phyloP scores from a whole-genome alignment of 2,329 filamentous ascomycete genomes.

The Aspergillus jensenii region DNA sequence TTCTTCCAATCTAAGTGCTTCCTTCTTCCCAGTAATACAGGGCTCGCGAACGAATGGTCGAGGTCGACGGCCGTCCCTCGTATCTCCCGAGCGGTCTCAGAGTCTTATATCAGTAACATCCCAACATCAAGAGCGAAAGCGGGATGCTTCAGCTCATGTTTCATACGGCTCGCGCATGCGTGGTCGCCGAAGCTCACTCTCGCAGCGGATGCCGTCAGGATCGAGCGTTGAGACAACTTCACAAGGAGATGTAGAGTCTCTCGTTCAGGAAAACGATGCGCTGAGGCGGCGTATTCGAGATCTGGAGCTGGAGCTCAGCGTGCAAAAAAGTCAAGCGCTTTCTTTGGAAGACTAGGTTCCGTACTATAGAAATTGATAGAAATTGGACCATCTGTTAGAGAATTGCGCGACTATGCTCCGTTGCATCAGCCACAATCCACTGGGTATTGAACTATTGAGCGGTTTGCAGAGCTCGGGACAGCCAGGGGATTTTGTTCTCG shows the following conservation, averaged over 20 bases:
- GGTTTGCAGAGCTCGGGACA: too few species aligned
- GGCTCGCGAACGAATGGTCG: constrained; percentile 33
- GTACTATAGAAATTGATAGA: not conserved
- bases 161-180: constrained; percentile 27
- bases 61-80: constrained; percentile 45
- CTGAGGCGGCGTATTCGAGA: constrained; percentile 46
- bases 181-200: constrained; percentile 31
- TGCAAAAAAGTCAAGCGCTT: constrained; percentile 33
- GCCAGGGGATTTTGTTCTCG: not conserved
- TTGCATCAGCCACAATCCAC: too few species aligned
- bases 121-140: constrained; percentile 23
- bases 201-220: constrained; percentile 29
- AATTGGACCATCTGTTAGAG: not conserved
- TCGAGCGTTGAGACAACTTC: constrained; percentile 36
- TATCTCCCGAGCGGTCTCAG: constrained; percentile 37
- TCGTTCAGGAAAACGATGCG: constrained; percentile 48
- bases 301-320: constrained; percentile 43
- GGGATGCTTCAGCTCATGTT: constrained; percentile 28
- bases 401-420: not conserved
- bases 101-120: constrained; percentile 29
- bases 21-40: constrained; percentile 40
- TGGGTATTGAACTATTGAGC: too few species aligned
- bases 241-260: constrained; percentile 43
- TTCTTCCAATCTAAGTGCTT: constrained; percentile 53
- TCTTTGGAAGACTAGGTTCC: constrained; percentile 4